phyloP scores from a whole-genome alignment of 257 asterid genomes.

The Solanum phureja region DNA sequence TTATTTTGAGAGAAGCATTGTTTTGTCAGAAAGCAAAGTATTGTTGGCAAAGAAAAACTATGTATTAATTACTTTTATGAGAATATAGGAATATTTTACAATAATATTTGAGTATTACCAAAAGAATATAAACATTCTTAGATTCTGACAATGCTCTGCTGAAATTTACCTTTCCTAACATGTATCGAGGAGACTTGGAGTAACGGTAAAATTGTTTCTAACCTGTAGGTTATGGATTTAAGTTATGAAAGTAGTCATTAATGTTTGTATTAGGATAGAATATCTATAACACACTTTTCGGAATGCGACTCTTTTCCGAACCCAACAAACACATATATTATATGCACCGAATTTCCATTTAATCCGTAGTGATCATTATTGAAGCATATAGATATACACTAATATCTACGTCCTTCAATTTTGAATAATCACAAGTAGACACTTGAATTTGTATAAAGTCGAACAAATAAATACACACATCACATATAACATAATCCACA shows the following conservation, averaged over 20 bases:
- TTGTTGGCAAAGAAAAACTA: neutral
- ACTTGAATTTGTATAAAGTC: too few species aligned
- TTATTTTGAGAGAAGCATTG: neutral
- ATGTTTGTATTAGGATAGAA: neutral
- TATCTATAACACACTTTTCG: neutral
- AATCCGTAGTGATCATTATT: neutral
- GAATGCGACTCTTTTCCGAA: neutral
- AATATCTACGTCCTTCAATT: too few species aligned
- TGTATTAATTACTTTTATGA: neutral
- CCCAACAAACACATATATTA: neutral
- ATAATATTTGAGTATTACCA: neutral
- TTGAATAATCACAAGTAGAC: neutral
- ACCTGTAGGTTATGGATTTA: neutral
- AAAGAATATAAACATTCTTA: neutral
- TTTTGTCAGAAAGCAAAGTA: neutral
- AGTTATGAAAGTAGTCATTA: accelerated
- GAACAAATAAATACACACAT: neutral
- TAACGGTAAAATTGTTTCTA: neutral
- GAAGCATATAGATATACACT: neutral
- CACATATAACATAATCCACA: neutral
- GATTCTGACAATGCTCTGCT: neutral
- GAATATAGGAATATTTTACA: neutral
- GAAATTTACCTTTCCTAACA: neutral
- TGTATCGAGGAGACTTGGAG: neutral
- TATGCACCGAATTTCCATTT: neutral